Conservation (phyloP, 352 stramenopile species). For the Globisporangium carolinianum region DNA sequence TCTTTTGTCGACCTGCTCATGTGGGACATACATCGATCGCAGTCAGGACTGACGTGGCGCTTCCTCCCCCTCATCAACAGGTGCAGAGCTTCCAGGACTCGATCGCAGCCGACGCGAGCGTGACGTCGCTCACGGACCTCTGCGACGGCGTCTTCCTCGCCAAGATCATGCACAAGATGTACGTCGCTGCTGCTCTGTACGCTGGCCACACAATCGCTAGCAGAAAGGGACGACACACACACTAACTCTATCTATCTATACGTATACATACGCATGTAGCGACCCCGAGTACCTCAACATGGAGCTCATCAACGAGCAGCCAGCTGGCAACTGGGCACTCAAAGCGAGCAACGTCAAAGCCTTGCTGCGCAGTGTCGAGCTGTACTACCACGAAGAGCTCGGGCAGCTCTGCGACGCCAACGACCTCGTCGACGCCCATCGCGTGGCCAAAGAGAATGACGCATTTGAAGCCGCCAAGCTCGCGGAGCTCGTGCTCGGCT, state of each 20-base stretch:
- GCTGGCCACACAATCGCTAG: too few species aligned
- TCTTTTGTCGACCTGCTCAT: background rate
- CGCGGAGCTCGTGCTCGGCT: conserved; percentile 66
- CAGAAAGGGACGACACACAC: too few species aligned
- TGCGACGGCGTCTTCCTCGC: conserved; percentile 78
- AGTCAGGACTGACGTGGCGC: background rate
- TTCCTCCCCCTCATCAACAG: conserved; percentile 15
- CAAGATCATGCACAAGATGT: conserved; percentile 85
- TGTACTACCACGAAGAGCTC: conserved; percentile 80
- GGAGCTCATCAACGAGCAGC: conserved; percentile 62
- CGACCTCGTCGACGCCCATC: conserved; percentile 59
- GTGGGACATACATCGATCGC: background rate
- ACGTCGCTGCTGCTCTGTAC: conserved; percentile 11
- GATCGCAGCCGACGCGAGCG: conserved; percentile 30
- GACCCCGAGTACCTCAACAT: conserved; percentile 74
- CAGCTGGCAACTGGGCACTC: conserved; percentile 62
- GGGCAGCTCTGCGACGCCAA: conserved; percentile 60
- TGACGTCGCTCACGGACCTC: conserved; percentile 46
- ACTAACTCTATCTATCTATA: too few species aligned
- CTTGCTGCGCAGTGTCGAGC: conserved; percentile 63
- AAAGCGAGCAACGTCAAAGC: conserved; percentile 79
- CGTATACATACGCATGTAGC: conserved; percentile 20
- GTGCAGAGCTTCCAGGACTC: conserved; percentile 70
- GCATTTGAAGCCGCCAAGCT: conserved; percentile 63
- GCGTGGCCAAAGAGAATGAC: conserved; percentile 68